Conservation (phyloP, 2,329 filamentous ascomycete species). For the Apiospora phragmitis region DNA sequence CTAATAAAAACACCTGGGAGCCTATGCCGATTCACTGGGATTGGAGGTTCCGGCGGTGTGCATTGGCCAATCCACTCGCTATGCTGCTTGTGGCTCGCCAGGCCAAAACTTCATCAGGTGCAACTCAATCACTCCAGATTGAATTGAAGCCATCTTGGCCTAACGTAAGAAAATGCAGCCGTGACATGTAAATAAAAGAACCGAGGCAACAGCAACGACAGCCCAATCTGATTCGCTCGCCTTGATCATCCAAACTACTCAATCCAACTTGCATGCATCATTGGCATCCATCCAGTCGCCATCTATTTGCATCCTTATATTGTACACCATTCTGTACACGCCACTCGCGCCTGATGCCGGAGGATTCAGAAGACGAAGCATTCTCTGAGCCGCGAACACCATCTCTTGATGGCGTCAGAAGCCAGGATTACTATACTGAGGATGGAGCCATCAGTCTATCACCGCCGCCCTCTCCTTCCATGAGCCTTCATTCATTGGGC, state of each 20-base stretch:
- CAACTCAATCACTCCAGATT: background rate
- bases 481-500: conserved; percentile 9
- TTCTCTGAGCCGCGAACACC: background rate
- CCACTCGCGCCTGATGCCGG: background rate
- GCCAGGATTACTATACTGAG: background rate
- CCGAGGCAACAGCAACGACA: background rate
- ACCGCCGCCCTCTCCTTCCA: background rate
- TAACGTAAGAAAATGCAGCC: background rate
- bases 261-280: background rate
- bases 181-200: background rate
- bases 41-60: background rate
- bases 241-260: background rate
- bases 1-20: background rate
- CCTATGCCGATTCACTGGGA: background rate
- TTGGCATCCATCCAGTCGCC: background rate
- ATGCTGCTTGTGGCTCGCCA: background rate
- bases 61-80: background rate
- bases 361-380: conserved; percentile 2
- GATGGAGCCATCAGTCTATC: background rate
- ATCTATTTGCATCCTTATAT: background rate
- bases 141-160: background rate
- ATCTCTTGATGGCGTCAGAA: background rate
- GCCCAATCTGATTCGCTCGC: background rate
- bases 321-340: background rate
- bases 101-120: background rate